These are phyloP conservation scores for Letharia columbiana DNA, from an alignment of 495 filamentous ascomycete species.

Conservation along the genomic window DNA sequence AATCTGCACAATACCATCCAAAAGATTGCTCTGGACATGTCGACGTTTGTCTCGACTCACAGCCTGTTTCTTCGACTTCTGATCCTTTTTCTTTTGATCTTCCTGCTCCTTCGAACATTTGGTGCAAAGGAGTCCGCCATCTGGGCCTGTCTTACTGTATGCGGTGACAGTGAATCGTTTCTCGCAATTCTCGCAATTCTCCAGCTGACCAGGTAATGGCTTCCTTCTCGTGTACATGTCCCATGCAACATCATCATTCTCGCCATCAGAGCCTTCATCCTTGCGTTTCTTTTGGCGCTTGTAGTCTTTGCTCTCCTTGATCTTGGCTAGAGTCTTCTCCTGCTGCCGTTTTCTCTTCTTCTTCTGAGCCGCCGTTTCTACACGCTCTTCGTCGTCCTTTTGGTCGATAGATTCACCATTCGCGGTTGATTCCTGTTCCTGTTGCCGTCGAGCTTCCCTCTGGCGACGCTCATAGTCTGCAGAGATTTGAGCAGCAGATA, in stretches of 20 bases:
- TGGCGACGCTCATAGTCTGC: conserved; percentile 49
- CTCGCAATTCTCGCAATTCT: conserved; percentile 76
- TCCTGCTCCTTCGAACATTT: conserved; percentile 74
- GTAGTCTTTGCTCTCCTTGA: conserved; percentile 66
- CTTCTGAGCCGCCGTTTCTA: conserved; percentile 42
- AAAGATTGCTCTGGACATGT: conserved; percentile 64
- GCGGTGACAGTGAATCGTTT: conserved; percentile 91
- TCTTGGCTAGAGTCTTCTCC: conserved; percentile 57
- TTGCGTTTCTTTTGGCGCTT: conserved; percentile 50
- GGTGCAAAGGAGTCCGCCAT: conserved; percentile 74
- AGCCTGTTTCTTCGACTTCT: conserved; percentile 49
- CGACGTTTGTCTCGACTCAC: conserved; percentile 48
- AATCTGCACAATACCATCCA: conserved; percentile 61
- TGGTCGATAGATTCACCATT: conserved; percentile 22
- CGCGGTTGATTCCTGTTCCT: conserved; percentile 26
- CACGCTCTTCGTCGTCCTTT: conserved; percentile 22
- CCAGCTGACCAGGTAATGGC: conserved; percentile 76
- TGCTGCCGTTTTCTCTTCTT: conserved; percentile 56
- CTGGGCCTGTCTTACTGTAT: conserved; percentile 73
- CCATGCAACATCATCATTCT: conserved; percentile 40
- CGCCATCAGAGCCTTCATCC: conserved; percentile 36
- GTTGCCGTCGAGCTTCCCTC: conserved; percentile 38
- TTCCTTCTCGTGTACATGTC: conserved; percentile 52
- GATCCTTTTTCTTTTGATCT: conserved; percentile 51
- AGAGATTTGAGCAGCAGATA: conserved; percentile 72